Evolutionary conservation across 2,329 filamentous ascomycete genomes (phyloP).

Genomic region (Epichloe typhina): DNA sequence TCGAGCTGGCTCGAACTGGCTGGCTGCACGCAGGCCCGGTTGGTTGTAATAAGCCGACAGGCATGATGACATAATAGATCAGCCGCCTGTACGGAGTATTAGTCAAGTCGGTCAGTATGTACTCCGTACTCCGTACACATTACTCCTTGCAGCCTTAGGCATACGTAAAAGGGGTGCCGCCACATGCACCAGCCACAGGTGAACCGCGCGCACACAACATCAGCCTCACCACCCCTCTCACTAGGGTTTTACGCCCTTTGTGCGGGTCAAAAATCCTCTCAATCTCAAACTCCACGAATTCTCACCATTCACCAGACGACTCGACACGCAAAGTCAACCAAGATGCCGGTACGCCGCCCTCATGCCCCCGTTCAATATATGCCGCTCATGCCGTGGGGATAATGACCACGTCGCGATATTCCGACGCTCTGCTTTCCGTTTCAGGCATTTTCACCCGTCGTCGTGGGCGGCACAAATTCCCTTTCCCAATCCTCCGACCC

Average conservation of each 20-base stretch:
- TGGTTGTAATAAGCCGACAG: no score
- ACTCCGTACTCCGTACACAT: no score
- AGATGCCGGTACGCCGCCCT: slow-evolving; percentile 27
- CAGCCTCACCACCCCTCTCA: slow-evolving; percentile 3
- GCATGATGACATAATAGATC: no score
- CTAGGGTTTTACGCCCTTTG: slow-evolving; percentile 27
- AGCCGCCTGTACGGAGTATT: not conserved
- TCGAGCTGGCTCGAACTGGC: not conserved
- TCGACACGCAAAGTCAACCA: slow-evolving; percentile 26
- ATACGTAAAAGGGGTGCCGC: not conserved
- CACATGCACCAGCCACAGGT: not conserved
- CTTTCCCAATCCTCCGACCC: not conserved
- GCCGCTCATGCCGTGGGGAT: not conserved
- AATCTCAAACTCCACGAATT: slow-evolving; percentile 17
- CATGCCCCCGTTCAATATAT: slow-evolving; percentile 3
- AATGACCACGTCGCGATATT: not conserved
- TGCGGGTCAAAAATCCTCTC: slow-evolving; percentile 22
- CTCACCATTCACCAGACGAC: slow-evolving; percentile 22
- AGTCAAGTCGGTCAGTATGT: not conserved
- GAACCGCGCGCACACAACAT: not conserved
- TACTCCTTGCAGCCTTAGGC: not conserved
- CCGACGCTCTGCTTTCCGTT: not conserved
- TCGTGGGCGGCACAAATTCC: not conserved
- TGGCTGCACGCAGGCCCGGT: not conserved
- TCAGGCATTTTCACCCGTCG: not conserved